Conservation (phyloP, 441 rosid species). For the Croton laevigatus region DNA sequence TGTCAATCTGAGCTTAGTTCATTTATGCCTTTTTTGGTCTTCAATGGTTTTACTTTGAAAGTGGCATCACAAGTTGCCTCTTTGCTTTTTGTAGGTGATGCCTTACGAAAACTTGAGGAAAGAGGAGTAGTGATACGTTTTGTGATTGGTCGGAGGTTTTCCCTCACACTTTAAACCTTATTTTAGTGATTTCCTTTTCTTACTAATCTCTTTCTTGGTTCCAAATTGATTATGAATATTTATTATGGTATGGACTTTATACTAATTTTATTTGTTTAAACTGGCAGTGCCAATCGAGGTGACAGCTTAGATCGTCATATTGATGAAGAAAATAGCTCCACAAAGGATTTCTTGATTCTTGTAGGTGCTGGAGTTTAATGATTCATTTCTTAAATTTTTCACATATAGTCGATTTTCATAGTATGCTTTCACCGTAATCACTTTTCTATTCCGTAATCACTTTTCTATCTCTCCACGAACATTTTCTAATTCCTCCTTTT, state of each 20-base stretch:
- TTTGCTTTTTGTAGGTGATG: slow-evolving; percentile 53
- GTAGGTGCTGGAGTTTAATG: slow-evolving; percentile 43
- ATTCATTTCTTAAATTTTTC: slow-evolving; percentile 1
- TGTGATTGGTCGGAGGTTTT: slow-evolving; percentile 92
- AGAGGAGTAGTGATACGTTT: slow-evolving; percentile 88
- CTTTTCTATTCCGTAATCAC: not conserved
- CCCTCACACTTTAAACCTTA: slow-evolving; percentile 29
- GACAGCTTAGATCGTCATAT: slow-evolving; percentile 89
- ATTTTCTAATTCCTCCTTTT: slow-evolving; percentile 7
- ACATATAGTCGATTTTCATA: not conserved
- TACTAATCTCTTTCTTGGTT: slow-evolving; percentile 15
- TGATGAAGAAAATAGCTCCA: slow-evolving; percentile 57
- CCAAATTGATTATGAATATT: not conserved
- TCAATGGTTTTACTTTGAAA: slow-evolving; percentile 5
- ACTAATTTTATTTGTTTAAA: slow-evolving; percentile 26
- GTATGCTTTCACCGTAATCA: not conserved
- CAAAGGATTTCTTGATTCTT: slow-evolving; percentile 83
- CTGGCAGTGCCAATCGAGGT: slow-evolving; percentile 83
- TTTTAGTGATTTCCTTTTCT: slow-evolving; percentile 11
- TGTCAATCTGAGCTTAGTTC: not conserved
- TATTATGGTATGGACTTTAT: slow-evolving; percentile 17
- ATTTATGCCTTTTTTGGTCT: not conserved
- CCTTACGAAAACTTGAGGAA: slow-evolving; percentile 79
- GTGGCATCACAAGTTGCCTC: not conserved
- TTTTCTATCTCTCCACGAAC: not conserved